Percentiles rank a stretch among this genome's conserved stretches.
phyloP scores from a whole-genome alignment of 345 rosid genomes.

The Raphanus raphanistrum region DNA sequence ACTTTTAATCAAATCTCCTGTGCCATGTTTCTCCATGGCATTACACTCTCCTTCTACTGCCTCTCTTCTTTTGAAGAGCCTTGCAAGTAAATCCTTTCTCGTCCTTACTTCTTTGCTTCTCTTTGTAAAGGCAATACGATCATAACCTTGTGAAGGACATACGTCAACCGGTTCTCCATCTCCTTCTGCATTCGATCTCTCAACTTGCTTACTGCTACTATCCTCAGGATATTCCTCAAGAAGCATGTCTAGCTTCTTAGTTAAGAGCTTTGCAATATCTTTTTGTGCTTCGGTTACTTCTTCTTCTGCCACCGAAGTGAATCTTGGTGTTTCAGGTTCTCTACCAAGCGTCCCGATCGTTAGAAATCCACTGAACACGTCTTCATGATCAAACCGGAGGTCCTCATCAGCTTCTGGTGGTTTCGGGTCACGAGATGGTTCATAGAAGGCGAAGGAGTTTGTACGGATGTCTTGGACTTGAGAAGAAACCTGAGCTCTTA shows the following conservation, averaged over 20 bases:
- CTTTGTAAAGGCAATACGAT: neutral
- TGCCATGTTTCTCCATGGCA: conserved; percentile 15
- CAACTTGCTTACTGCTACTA: neutral
- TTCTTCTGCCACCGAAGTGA: conserved; percentile 9
- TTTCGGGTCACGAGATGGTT: neutral
- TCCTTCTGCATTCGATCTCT: conserved; percentile 6
- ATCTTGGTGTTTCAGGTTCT: conserved; percentile 37
- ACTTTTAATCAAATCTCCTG: conserved; percentile 10
- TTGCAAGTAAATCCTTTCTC: conserved; percentile 8
- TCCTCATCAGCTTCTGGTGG: conserved; percentile 11
- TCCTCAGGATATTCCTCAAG: conserved; percentile 7
- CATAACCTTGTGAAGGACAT: conserved; percentile 7
- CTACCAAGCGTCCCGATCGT: conserved; percentile 29
- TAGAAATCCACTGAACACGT: conserved; percentile 32
- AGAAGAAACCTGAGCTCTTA: conserved; percentile 14
- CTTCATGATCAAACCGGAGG: conserved; percentile 19
- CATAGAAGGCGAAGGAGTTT: conserved; percentile 29
- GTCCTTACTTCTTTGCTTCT: conserved; percentile 9
- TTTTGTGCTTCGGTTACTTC: neutral
- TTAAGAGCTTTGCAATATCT: conserved; percentile 20
- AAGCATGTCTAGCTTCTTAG: conserved; percentile 28
- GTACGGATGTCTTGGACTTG: conserved; percentile 37
- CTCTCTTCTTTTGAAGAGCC: conserved; percentile 20
- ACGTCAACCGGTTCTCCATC: neutral
- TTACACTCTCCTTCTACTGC: neutral